Conservation (phyloP, 148 eudicot genomes). For the Vaccinium vitisidaea region DNA sequence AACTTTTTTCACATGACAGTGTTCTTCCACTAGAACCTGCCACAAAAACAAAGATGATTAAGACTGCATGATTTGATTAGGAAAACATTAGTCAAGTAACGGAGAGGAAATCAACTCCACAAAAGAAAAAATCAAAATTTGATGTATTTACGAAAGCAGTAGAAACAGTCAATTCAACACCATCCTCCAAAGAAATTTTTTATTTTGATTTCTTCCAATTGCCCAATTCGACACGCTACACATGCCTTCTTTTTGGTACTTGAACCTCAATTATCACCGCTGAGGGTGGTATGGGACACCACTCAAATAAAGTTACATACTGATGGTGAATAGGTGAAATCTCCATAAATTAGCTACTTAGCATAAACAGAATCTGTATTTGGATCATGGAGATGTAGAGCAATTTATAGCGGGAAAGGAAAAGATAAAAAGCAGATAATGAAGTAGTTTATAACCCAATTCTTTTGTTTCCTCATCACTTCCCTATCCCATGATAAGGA, state of each 20-base stretch:
- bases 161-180: background rate
- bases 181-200: background rate
- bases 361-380: background rate
- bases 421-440: background rate
- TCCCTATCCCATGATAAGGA: background rate
- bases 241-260: background rate
- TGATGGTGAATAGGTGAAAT: too few relatives aligned
- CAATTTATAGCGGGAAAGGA: too few relatives aligned
- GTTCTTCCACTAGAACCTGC: slow-evolving; percentile 71
- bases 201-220: background rate
- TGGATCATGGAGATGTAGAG: background rate
- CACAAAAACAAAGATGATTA: slow-evolving; percentile 10
- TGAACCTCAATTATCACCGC: background rate
- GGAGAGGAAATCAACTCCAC: background rate
- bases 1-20: slow-evolving; percentile 38
- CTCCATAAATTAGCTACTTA: background rate
- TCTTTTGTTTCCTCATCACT: background rate
- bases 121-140: too few relatives aligned
- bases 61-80: background rate
- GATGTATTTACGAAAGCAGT: background rate
- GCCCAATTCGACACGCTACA: background rate
- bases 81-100: background rate
- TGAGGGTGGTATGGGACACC: background rate
- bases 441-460: background rate
- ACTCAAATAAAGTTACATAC: too few relatives aligned